These are phyloP conservation scores for Sphaerostilbella broomeana DNA, from an alignment of 2,329 filamentous ascomycete genomes.

Conservation along the genomic window DNA sequence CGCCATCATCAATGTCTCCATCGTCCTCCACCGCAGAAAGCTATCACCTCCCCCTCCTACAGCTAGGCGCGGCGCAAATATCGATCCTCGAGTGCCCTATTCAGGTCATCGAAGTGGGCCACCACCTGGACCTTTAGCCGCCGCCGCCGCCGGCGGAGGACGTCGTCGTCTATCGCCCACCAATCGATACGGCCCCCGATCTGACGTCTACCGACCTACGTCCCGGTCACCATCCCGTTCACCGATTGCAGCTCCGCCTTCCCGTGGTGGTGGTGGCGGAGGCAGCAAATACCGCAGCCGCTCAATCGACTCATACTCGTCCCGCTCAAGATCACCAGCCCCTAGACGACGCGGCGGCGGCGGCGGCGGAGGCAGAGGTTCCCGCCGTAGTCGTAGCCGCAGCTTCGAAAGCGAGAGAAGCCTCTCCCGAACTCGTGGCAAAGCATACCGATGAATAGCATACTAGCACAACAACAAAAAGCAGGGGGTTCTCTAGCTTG, in stretches of 20 bases:
- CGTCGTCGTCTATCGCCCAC: slow-evolving; percentile 31
- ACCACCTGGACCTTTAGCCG: slow-evolving; percentile 16
- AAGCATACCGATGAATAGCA: slow-evolving; percentile 29
- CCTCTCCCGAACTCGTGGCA: slow-evolving; percentile 34
- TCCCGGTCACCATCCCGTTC: slow-evolving; percentile 44
- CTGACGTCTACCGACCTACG: slow-evolving; percentile 57
- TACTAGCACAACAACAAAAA: no score
- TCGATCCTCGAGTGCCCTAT: slow-evolving; percentile 41
- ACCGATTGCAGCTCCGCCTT: slow-evolving; percentile 34
- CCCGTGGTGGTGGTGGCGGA: slow-evolving; percentile 19
- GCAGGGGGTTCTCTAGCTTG: not conserved
- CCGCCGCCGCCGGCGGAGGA: slow-evolving; percentile 31
- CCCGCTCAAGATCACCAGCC: slow-evolving; percentile 39
- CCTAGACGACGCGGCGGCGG: slow-evolving; percentile 25
- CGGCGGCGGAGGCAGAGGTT: slow-evolving; percentile 6
- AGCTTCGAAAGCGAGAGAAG: slow-evolving; percentile 38
- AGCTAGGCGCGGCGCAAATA: slow-evolving; percentile 55
- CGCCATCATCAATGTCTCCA: slow-evolving; percentile 74
- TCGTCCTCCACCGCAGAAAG: slow-evolving; percentile 76
- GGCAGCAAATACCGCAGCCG: slow-evolving; percentile 38
- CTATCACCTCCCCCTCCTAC: slow-evolving; percentile 74
- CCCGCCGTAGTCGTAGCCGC: slow-evolving; percentile 43
- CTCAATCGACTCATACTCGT: slow-evolving; percentile 38
- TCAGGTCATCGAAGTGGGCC: slow-evolving; percentile 26
- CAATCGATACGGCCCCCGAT: slow-evolving; percentile 35